phyloP scores from a whole-genome alignment of 2,329 filamentous ascomycete genomes.

The Blumeria graminis region DNA sequence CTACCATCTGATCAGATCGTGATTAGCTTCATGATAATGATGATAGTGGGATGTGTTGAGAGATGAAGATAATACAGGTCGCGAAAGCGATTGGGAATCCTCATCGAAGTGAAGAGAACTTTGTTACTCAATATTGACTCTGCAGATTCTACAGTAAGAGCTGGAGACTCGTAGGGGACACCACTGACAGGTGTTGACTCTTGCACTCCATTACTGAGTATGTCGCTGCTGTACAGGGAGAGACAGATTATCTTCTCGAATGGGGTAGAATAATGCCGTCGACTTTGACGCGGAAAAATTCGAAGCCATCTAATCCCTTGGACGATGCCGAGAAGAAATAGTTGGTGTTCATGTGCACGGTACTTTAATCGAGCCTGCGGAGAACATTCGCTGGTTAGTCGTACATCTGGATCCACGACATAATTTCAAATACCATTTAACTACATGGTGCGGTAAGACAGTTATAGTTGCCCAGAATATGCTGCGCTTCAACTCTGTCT shows the following conservation, averaged over 20 bases:
- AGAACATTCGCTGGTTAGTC: background rate
- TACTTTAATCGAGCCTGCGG: background rate
- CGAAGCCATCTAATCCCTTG: background rate
- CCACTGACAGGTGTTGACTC: too few relatives aligned
- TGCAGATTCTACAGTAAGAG: too few relatives aligned
- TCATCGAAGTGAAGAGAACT: too few relatives aligned
- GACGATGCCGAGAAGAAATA: background rate
- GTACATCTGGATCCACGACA: background rate
- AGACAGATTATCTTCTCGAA: background rate
- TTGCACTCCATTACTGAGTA: background rate
- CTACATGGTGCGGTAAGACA: background rate
- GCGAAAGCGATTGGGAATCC: too few relatives aligned
- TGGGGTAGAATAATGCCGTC: background rate
- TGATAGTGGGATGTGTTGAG: too few relatives aligned
- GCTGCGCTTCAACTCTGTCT: background rate
- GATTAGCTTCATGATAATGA: too few relatives aligned
- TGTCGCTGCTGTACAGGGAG: background rate
- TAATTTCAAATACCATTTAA: background rate
- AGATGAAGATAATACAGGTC: too few relatives aligned
- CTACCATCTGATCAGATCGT: too few relatives aligned
- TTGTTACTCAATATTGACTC: too few relatives aligned
- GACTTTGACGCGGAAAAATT: background rate
- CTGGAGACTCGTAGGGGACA: too few relatives aligned
- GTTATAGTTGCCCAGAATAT: background rate
- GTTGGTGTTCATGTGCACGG: background rate